Conservation (phyloP, 2,329 filamentous ascomycete species). For the Rutstroemia sp. region DNA sequence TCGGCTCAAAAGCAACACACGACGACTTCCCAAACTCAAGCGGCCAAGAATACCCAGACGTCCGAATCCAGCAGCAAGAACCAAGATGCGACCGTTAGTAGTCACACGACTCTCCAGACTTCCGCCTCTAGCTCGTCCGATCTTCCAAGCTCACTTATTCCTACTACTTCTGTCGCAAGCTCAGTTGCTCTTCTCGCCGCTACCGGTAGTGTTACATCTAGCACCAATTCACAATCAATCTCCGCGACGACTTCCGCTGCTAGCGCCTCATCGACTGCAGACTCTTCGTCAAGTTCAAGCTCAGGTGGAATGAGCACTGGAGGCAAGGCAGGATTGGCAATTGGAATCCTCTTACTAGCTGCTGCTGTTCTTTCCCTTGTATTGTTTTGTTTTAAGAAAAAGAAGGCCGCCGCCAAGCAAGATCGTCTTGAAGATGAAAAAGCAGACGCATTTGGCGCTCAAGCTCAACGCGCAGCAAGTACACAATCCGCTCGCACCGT, state of each 20-base stretch:
- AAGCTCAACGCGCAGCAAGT: conserved; percentile 14
- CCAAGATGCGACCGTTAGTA: conserved; percentile 1
- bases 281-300: conserved; percentile 9
- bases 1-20: conserved; percentile 1
- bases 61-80: not conserved
- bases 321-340: conserved; percentile 69
- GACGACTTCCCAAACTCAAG: not conserved
- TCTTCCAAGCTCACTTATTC: conserved; percentile 15
- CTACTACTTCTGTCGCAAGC: conserved; percentile 13
- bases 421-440: conserved; percentile 60
- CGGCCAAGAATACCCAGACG: not conserved
- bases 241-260: conserved; percentile 5
- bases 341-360: conserved; percentile 69
- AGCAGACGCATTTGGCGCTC: conserved; percentile 25
- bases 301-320: conserved; percentile 33
- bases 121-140: not conserved
- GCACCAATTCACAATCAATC: not conserved
- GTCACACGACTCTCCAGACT: not conserved
- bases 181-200: conserved; percentile 13
- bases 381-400: conserved; percentile 62
- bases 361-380: conserved; percentile 59
- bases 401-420: conserved; percentile 58
- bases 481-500: conserved; percentile 25
- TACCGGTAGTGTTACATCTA: not conserved
- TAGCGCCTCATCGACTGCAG: conserved; percentile 7